Conservation (phyloP, 495 filamentous ascomycete genomes). For the Lentithecium fluviatile region DNA sequence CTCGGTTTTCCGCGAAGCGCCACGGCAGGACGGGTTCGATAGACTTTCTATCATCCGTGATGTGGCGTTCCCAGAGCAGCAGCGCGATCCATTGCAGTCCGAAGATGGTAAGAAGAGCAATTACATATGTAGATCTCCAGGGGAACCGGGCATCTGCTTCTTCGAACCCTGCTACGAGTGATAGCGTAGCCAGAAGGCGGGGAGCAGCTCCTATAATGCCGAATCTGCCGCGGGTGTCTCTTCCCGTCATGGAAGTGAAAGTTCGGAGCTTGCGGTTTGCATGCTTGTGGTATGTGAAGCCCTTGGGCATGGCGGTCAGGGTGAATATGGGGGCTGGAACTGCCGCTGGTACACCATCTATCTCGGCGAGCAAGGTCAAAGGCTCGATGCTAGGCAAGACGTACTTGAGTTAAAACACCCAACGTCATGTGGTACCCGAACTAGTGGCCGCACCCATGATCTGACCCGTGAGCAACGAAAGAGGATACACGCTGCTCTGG, state of each 20-base stretch:
- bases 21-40: constrained; percentile 22
- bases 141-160: constrained; percentile 17
- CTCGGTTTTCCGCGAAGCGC: constrained; percentile 20
- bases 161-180: constrained; percentile 15
- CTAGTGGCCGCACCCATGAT: constrained; percentile 47
- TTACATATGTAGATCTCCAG: constrained; percentile 21
- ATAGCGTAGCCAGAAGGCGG: constrained; percentile 12
- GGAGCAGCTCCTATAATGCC: constrained; percentile 21
- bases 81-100: constrained; percentile 7
- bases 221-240: neutral
- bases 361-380: too few species aligned
- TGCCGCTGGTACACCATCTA: constrained; percentile 7
- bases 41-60: neutral
- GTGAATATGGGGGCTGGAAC: neutral
- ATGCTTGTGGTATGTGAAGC: constrained; percentile 14
- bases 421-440: constrained; percentile 45
- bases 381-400: neutral
- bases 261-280: neutral
- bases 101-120: constrained; percentile 10
- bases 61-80: constrained; percentile 6
- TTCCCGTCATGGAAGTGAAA: neutral
- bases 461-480: constrained; percentile 47
- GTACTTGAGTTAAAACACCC: constrained; percentile 31
- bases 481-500: constrained; percentile 38
- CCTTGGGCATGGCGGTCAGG: constrained; percentile 10